Percentiles rank a stretch among this genome's conserved stretches.
phyloP scores from a whole-genome alignment of 2,329 filamentous ascomycete genomes.

The Verticillium alfalfae region DNA sequence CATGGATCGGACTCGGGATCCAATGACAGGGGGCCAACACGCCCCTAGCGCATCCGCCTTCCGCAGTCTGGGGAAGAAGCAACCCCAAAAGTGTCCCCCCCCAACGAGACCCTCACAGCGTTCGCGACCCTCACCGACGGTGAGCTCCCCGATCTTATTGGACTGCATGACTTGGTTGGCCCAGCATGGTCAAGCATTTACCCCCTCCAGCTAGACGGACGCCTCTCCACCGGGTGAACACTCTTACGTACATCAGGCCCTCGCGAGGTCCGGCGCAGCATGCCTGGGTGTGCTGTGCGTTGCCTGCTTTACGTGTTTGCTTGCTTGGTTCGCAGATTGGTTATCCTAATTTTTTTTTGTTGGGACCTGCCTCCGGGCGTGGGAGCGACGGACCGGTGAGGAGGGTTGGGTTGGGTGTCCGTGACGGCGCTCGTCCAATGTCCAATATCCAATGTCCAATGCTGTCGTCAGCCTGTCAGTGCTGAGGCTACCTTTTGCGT shows the following conservation, averaged over 20 bases:
- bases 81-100: background rate
- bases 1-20: background rate
- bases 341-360: background rate
- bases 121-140: background rate
- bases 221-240: background rate
- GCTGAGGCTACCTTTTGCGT: background rate
- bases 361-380: background rate
- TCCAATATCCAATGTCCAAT: background rate
- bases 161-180: background rate
- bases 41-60: background rate
- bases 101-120: background rate
- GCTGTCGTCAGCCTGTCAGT: background rate
- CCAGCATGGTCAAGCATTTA: background rate
- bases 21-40: background rate
- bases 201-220: background rate
- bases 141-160: background rate
- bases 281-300: background rate
- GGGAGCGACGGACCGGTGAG: background rate
- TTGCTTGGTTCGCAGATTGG: background rate
- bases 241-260: background rate
- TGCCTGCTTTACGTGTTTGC: background rate
- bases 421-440: background rate
- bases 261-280: background rate
- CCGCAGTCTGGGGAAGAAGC: background rate
- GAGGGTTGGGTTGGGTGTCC: background rate